These are phyloP conservation scores for Prunus persica DNA, from an alignment of 306 rosid genomes.

Conservation along the genomic window DNA sequence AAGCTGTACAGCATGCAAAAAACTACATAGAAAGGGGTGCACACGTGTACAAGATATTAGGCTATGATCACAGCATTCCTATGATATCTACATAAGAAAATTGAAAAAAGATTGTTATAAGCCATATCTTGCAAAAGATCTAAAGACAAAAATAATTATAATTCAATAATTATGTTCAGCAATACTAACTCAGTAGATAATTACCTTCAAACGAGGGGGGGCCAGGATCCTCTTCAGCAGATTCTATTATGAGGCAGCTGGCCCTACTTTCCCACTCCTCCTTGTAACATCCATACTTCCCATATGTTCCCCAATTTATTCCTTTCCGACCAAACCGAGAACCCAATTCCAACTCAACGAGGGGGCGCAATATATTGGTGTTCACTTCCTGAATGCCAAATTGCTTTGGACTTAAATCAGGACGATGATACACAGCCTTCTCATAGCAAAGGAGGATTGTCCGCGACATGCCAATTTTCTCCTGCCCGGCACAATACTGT, in stretches of 20 bases:
- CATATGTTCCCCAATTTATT: not conserved
- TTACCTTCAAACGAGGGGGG: not conserved
- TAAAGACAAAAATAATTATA: not conserved
- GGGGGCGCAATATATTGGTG: not conserved
- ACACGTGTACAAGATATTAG: not conserved
- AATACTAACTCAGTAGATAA: not conserved
- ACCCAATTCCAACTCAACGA: not conserved
- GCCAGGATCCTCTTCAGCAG: not conserved
- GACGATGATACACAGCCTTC: slow-evolving; percentile 1
- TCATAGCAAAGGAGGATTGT: not conserved
- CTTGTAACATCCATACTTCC: not conserved
- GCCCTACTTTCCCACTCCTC: not conserved
- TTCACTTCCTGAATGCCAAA: not conserved
- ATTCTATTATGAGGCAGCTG: not conserved
- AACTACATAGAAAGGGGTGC: not conserved
- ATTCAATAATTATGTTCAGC: not conserved
- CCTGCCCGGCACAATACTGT: not conserved
- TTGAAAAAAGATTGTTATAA: too few relatives aligned
- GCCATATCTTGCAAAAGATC: not conserved
- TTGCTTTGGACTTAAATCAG: slow-evolving; percentile 5
- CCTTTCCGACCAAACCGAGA: not conserved
- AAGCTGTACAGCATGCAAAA: not conserved
- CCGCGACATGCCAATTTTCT: not conserved
- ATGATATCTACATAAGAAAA: too few relatives aligned
- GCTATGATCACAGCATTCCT: not conserved